phyloP scores from a whole-genome alignment of 441 rosid species.

The Adansonia grandidieri region DNA sequence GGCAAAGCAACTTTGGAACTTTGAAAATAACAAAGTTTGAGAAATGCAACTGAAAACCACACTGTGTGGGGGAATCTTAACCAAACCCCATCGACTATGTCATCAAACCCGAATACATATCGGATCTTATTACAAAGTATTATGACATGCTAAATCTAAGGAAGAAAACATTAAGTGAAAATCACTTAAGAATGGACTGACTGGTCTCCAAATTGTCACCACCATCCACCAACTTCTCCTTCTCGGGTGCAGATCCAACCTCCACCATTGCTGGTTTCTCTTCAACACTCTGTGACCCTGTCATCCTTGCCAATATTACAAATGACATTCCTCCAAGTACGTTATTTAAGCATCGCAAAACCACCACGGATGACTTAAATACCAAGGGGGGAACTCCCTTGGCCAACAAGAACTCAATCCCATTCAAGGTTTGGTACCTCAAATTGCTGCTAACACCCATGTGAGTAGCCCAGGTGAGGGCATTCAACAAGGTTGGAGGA shows the following conservation, averaged over 20 bases:
- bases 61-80: neutral
- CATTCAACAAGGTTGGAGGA: conserved; percentile 82
- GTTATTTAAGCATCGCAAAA: conserved; percentile 74
- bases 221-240: conserved; percentile 46
- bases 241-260: conserved; percentile 31
- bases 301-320: conserved; percentile 82
- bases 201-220: conserved; percentile 32
- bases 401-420: conserved; percentile 55
- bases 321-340: conserved; percentile 90
- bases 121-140: conserved; percentile 18
- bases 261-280: conserved; percentile 37
- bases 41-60: neutral
- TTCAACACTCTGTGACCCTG: conserved; percentile 73
- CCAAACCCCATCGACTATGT: neutral
- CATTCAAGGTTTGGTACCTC: conserved; percentile 87
- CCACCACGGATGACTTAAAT: conserved; percentile 78
- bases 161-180: neutral
- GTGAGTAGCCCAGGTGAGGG: conserved; percentile 88
- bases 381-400: conserved; percentile 52
- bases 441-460: conserved; percentile 94
- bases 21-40: no score
- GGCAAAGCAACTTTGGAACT: neutral
- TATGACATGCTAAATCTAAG: conserved; percentile 2
- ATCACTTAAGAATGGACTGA: conserved; percentile 35
- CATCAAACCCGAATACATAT: neutral